Base-by-base conservation (phyloP, 805 yeast species). In the Monosporozyma aerobia region DNA sequence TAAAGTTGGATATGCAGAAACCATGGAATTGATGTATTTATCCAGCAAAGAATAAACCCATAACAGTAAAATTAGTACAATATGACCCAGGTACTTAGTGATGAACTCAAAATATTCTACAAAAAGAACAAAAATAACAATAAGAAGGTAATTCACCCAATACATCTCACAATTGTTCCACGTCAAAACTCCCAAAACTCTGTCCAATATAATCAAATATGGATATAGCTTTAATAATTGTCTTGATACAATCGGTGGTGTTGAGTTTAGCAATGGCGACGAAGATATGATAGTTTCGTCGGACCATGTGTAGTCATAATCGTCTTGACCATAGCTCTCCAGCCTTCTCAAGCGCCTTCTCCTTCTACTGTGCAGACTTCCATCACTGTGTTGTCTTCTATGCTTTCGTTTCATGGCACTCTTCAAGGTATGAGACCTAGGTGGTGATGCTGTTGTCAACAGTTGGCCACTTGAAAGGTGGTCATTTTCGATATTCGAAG, bases 221-320 rank as follows among this genome's bases (percentile, higher is more conserved):
- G 97, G 97, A 64, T 90, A 90, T 8, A 95, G 81, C 54, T 81
- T 77, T 40, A 89, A 79, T 50, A 92, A 74, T 5, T 92, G 87
- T 59, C 86, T 86, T 33, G 96, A 83, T 14, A 92, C 89, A 1
- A 90, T 80, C 3, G 96, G 94, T 2, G 98, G 98, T 0, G 99
- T 92, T 1, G 89, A 81, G 2, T 90, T 81, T 37, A 89, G 76
- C 56, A 92, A 76, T 0, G 97, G 96, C 2, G 96, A 86, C 1
- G 94, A 78, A 55, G 48, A 50, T 22, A 48, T 23, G 14, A 48
- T 43, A 4, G 46, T 29, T 14, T 44, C 47, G 16, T 44, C 47
- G 11, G 35, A 29, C 63, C 64, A 14, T 61, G 57, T n/a, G 59
- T 55, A 29, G 23, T 44, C 27, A n/a, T 44, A 29, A n/a, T 29